Percentiles rank a stretch among this genome's conserved stretches.
phyloP scores from a whole-genome alignment of 2,329 filamentous ascomycete species.

The Colletotrichum simmondsii region DNA sequence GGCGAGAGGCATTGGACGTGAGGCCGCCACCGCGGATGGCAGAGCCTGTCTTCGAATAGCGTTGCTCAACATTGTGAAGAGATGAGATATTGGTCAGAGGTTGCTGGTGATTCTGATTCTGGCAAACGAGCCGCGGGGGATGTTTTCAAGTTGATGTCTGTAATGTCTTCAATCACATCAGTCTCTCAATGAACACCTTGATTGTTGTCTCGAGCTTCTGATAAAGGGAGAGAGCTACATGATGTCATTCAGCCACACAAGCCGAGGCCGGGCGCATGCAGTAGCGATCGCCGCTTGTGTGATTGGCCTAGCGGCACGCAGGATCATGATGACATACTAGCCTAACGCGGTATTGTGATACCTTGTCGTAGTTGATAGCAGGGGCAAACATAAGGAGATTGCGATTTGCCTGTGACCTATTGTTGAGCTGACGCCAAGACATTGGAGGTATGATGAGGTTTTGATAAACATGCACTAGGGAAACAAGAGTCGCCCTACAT shows the following conservation, averaged over 20 bases:
- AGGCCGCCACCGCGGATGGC: not conserved
- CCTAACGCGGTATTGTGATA: not conserved
- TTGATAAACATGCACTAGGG: not conserved
- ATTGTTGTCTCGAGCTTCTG: not conserved
- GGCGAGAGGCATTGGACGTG: not conserved
- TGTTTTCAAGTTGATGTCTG: not conserved
- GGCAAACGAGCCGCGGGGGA: too few relatives aligned
- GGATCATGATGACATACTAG: conserved; percentile 8
- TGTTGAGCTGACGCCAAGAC: not conserved
- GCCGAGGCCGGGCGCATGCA: not conserved
- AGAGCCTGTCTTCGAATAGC: not conserved
- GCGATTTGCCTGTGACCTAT: not conserved
- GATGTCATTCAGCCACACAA: conserved; percentile 22
- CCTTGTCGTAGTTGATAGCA: not conserved
- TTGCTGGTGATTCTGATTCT: too few relatives aligned
- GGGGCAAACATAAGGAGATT: not conserved
- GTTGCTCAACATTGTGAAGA: not conserved
- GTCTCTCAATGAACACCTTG: not conserved
- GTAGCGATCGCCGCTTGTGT: conserved; percentile 29
- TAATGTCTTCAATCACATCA: not conserved
- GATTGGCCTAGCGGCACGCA: not conserved
- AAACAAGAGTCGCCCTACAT: not conserved
- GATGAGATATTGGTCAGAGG: not conserved
- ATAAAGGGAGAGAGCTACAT: conserved; percentile 5
- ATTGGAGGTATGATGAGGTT: not conserved